These are phyloP conservation scores for Aquanectria penicillioides DNA, from an alignment of 2,329 filamentous ascomycete species.

Conservation along the genomic window DNA sequence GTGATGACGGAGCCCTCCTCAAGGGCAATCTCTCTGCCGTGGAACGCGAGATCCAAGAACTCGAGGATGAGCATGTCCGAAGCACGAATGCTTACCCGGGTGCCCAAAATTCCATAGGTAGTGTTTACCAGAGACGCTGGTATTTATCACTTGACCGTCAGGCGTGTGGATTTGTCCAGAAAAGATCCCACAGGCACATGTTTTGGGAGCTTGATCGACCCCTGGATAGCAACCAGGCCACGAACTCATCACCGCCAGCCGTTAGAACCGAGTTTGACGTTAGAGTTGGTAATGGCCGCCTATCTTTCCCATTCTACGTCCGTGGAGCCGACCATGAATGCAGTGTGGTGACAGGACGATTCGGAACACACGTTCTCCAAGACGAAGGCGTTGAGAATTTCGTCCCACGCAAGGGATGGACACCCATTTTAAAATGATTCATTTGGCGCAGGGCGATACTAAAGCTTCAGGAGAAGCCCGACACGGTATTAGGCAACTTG, in stretches of 20 bases:
- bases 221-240: neutral
- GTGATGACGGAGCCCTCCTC: constrained; percentile 22
- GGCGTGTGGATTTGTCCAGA: constrained; percentile 65
- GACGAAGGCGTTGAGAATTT: constrained; percentile 70
- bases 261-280: neutral
- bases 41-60: constrained; percentile 54
- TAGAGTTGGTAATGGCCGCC: constrained; percentile 26
- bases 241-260: neutral
- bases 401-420: constrained; percentile 69
- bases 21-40: constrained; percentile 44
- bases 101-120: constrained; percentile 72
- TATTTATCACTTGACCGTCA: constrained; percentile 70
- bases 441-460: neutral
- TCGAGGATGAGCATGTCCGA: constrained; percentile 64
- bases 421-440: constrained; percentile 51
- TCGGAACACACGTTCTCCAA: constrained; percentile 65
- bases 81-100: constrained; percentile 73
- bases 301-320: constrained; percentile 69
- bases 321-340: constrained; percentile 68
- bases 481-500: too few relatives aligned
- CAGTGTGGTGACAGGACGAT: constrained; percentile 73
- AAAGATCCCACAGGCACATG: constrained; percentile 33
- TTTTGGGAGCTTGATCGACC: constrained; percentile 18
- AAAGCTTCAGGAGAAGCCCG: too few relatives aligned
- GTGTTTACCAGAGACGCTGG: constrained; percentile 74